Percentiles rank a stretch among this genome's conserved stretches.
Conservation (phyloP, 352 stramenopile species). For the Phytophthora fragariae region DNA sequence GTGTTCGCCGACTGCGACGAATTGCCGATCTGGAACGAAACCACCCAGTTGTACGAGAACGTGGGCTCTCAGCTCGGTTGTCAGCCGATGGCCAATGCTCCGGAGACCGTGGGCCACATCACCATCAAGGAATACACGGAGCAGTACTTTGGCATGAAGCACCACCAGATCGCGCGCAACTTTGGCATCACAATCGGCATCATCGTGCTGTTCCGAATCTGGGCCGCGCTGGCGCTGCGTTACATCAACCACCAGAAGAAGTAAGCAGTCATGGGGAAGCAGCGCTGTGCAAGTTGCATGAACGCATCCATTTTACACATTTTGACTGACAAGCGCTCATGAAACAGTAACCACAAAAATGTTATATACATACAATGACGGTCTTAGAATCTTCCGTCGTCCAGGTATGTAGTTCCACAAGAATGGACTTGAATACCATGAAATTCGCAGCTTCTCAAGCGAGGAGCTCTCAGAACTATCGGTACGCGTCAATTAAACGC, state of each 20-base stretch:
- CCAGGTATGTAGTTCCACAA: too few species aligned
- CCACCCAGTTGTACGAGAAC: slow-evolving; percentile 24
- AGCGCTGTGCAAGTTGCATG: too few species aligned
- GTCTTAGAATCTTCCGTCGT: too few species aligned
- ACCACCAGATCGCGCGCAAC: slow-evolving; percentile 33
- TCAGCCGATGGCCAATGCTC: slow-evolving; percentile 27
- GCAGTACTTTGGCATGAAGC: slow-evolving; percentile 33
- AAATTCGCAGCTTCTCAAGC: too few species aligned
- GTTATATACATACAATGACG: too few species aligned
- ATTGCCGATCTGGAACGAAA: slow-evolving; percentile 32
- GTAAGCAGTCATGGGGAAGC: slow-evolving; percentile 12
- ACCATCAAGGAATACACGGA: slow-evolving; percentile 35
- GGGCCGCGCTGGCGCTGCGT: slow-evolving; percentile 41
- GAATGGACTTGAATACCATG: too few species aligned
- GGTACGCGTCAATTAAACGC: too few species aligned
- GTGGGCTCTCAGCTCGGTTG: slow-evolving; percentile 35
- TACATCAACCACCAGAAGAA: slow-evolving; percentile 52
- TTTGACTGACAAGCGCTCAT: too few species aligned
- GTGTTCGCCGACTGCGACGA: slow-evolving; percentile 41
- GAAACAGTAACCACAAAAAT: too few species aligned
- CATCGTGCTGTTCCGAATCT: slow-evolving; percentile 40
- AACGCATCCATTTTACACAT: too few species aligned
- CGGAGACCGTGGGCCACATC: slow-evolving; percentile 32
- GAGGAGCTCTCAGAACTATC: too few species aligned
- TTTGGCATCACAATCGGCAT: slow-evolving; percentile 29